phyloP scores from a whole-genome alignment of 2,329 filamentous ascomycete genomes.

The Penicillium vulpinum region DNA sequence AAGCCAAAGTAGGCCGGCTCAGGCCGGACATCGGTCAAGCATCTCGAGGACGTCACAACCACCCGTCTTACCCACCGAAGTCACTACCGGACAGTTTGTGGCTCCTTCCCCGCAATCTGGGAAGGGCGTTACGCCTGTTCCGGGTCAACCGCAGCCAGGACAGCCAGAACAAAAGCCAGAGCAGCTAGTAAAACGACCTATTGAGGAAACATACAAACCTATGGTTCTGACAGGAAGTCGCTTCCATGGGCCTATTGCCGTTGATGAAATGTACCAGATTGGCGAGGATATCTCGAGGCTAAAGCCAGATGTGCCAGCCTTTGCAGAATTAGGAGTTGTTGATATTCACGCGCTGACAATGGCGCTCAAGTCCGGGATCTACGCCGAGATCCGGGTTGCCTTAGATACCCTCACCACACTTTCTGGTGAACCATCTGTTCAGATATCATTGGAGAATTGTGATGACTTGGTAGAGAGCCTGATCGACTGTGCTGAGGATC shows the following conservation, averaged over 20 bases:
- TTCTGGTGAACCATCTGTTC: constrained; percentile 63
- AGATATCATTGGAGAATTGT: constrained; percentile 70
- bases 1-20: constrained; percentile 33
- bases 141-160: constrained; percentile 28
- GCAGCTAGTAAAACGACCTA: constrained; percentile 39
- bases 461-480: constrained; percentile 87
- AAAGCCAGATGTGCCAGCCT: constrained; percentile 72
- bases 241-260: constrained; percentile 70
- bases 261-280: constrained; percentile 63
- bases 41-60: constrained; percentile 38
- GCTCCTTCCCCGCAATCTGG: constrained; percentile 31
- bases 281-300: constrained; percentile 66
- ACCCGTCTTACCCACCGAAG: constrained; percentile 31
- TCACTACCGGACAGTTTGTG: constrained; percentile 29
- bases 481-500: constrained; percentile 86
- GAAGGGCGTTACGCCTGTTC: constrained; percentile 27
- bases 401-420: constrained; percentile 78
- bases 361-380: constrained; percentile 85
- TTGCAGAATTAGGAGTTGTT: constrained; percentile 79
- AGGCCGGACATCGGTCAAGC: constrained; percentile 32
- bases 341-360: constrained; percentile 88
- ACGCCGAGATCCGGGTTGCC: constrained; percentile 84
- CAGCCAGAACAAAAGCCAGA: constrained; percentile 34
- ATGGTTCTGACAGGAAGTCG: constrained; percentile 51
- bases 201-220: constrained; percentile 50